A percentile compares a stretch with the other conserved stretches of the same genome.
phyloP scores from a whole-genome alignment of 192 early-diverging fungal genomes.

The Coemansia sp. region DNA sequence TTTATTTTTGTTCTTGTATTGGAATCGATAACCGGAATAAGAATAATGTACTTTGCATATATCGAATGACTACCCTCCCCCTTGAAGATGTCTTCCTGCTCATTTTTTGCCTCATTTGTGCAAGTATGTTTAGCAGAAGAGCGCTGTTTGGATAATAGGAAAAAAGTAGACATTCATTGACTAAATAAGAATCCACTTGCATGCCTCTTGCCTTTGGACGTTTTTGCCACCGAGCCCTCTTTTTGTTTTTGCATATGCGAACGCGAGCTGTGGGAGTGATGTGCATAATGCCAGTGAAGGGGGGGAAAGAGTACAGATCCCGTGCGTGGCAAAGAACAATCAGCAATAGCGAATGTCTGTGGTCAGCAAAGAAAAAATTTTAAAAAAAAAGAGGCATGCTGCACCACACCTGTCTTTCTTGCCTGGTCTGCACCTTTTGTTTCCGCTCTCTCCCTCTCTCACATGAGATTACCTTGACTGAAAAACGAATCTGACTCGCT shows the following conservation, averaged over 20 bases:
- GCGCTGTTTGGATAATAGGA: background rate
- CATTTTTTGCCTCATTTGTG: background rate
- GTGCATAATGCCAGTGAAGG: background rate
- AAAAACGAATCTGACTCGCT: background rate
- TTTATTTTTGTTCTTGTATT: slow-evolving; percentile 1
- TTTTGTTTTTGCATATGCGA: slow-evolving; percentile 1
- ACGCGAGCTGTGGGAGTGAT: background rate
- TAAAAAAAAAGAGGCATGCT: background rate
- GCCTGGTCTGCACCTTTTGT: background rate
- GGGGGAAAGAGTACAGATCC: slow-evolving; percentile 6
- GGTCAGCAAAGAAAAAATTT: background rate
- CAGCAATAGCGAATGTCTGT: background rate
- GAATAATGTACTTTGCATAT: background rate
- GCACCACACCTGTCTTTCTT: slow-evolving; percentile 6
- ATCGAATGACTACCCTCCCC: background rate
- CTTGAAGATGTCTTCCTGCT: background rate
- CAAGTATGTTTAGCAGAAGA: background rate
- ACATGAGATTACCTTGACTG: slow-evolving; percentile 3
- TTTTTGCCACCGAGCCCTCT: background rate
- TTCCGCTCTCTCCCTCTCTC: background rate
- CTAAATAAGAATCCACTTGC: slow-evolving; percentile 1
- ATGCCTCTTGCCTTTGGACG: background rate
- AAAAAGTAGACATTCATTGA: background rate
- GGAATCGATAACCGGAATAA: slow-evolving; percentile 5
- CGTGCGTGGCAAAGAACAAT: slow-evolving; percentile 4